Evolutionary conservation across 2,329 filamentous ascomycete species (phyloP), one percentile per base, ranked within the genome.

Genomic region (Metarhizium guizhouense): DNA sequence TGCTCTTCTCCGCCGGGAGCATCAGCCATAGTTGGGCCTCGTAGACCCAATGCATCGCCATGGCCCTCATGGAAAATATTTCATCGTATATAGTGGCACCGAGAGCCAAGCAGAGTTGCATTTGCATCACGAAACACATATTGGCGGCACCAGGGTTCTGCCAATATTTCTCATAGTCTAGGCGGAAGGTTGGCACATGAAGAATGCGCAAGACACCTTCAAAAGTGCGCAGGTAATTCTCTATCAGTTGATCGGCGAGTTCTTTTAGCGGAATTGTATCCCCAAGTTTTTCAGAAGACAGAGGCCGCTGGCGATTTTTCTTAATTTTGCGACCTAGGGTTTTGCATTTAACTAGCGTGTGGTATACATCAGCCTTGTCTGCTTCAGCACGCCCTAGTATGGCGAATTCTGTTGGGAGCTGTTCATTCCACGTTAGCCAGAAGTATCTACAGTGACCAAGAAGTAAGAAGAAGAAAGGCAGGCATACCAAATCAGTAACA

Each of bases 201-300:
- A 86, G 56, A 29, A 86, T 73, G 3, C 83, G 75, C 58, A 80
- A 75, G 16, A 80, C 76, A 1, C 78, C 76, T 61, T 85, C 82
- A 47, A 81, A 75, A 0, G 77, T 78, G 51, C 79, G 70, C 18
- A 86, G 67, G 67, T 84, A 84, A 34, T 70, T 66, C 8, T 77
- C 70, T 16, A 84, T 68, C 1, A 84, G 72, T 53, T 73, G 65
- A 56, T 84, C 79, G 0, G 77, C 75, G 1, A 81, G 57, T 0
- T 66, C 65, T 11, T 68, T 66, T 0, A 65, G 45, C 0, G 76
- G 74, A 7, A 77, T 68, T 4, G 68, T 65, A 42, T 67, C 64
- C 14, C 77, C 75, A 3, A 75, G 63, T 14, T 72, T 68, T 25
- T 66, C 53, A 3, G 70, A 67, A 3, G 65, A 66, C 30, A 76